Evolutionary conservation across 1,139 yeast species (phyloP).

Genomic region (Candida pseudoviswanathii): DNA sequence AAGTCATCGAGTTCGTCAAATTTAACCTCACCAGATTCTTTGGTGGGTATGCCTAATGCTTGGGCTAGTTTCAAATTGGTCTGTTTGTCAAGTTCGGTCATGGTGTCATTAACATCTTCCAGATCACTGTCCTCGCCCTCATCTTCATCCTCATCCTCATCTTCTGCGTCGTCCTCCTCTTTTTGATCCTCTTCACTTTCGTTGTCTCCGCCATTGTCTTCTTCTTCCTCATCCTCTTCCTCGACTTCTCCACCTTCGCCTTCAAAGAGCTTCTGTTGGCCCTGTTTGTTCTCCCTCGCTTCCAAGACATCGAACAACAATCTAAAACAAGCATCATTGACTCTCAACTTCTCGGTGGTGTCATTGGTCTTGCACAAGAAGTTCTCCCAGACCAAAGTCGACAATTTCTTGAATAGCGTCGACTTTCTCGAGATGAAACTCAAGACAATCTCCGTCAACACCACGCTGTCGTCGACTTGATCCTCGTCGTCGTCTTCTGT

Average conservation of each 20-base stretch:
- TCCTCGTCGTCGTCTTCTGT: slow-evolving; percentile 21
- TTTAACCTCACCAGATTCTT: slow-evolving; percentile 47
- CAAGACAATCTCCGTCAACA: slow-evolving; percentile 78
- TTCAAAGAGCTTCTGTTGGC: slow-evolving; percentile 77
- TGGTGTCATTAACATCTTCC: slow-evolving; percentile 26
- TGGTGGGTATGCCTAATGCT: slow-evolving; percentile 72
- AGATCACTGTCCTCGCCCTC: slow-evolving; percentile 21
- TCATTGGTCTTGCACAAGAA: slow-evolving; percentile 37
- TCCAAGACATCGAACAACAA: slow-evolving; percentile 66
- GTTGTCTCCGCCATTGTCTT: slow-evolving; percentile 34
- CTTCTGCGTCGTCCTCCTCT: slow-evolving; percentile 27
- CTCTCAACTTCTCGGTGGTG: slow-evolving; percentile 27
- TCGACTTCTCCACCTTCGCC: slow-evolving; percentile 48
- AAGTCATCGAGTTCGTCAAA: slow-evolving; percentile 38
- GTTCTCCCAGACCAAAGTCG: slow-evolving; percentile 75
- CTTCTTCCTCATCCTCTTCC: neutral
- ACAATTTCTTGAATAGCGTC: slow-evolving; percentile 67
- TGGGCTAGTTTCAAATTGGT: slow-evolving; percentile 75
- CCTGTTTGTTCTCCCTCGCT: slow-evolving; percentile 80
- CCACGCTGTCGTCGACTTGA: slow-evolving; percentile 49
- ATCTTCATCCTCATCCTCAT: slow-evolving; percentile 31
- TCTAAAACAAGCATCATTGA: slow-evolving; percentile 53
- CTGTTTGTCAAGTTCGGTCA: slow-evolving; percentile 63
- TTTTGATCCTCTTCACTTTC: slow-evolving; percentile 40
- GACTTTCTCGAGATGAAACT: slow-evolving; percentile 77